Conservation (phyloP, 1,284 basidiomycete genomes). For the Ceratobasidium sp. region DNA sequence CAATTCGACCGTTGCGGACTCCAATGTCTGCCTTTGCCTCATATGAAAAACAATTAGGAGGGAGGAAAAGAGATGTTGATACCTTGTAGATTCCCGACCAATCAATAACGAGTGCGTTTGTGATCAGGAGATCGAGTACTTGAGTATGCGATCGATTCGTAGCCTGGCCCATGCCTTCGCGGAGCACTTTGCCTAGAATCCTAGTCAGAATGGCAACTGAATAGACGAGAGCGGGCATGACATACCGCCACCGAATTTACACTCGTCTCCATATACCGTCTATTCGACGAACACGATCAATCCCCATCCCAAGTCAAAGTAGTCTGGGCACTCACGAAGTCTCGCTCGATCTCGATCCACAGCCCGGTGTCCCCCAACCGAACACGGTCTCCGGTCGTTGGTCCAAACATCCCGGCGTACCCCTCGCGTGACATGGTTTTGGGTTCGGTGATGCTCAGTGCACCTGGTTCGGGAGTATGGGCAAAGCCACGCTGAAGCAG, state of each 20-base stretch:
- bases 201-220: slow-evolving; percentile 33
- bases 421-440: slow-evolving; percentile 65
- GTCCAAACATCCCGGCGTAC: slow-evolving; percentile 94
- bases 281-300: slow-evolving; percentile 47
- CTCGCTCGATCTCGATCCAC: slow-evolving; percentile 93
- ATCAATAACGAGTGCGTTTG: slow-evolving; percentile 93
- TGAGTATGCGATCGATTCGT: slow-evolving; percentile 72
- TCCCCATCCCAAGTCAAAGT: background rate
- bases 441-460: slow-evolving; percentile 56
- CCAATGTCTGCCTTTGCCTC: slow-evolving; percentile 89
- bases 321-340: slow-evolving; percentile 61
- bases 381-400: slow-evolving; percentile 89
- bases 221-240: background rate
- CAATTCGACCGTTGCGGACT: slow-evolving; percentile 83
- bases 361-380: slow-evolving; percentile 88
- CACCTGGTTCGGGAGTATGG: slow-evolving; percentile 66
- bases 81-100: slow-evolving; percentile 97
- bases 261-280: slow-evolving; percentile 91
- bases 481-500: slow-evolving; percentile 64
- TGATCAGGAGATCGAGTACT: slow-evolving; percentile 90
- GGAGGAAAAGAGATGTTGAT: slow-evolving; percentile 13
- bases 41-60: slow-evolving; percentile 34
- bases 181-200: slow-evolving; percentile 80
- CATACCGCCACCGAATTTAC: slow-evolving; percentile 94
- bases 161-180: slow-evolving; percentile 97